phyloP scores from a whole-genome alignment of 208 protist species.

The Borovskyia barvae region DNA sequence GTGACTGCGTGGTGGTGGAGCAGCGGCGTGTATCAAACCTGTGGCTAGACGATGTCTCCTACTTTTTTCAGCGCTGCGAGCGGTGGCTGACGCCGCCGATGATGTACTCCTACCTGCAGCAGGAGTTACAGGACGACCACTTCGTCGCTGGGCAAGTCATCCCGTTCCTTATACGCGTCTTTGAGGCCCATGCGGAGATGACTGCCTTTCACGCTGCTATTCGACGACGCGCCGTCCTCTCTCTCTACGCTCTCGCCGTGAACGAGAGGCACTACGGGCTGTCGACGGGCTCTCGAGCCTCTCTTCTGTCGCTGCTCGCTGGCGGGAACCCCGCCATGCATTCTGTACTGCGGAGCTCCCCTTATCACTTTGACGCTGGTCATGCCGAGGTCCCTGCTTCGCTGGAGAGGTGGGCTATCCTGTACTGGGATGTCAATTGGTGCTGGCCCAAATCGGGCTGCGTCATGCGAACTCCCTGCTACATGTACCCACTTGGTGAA shows the following conservation, averaged over 20 bases:
- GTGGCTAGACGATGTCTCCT: constrained; percentile 89
- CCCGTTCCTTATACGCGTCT: constrained; percentile 62
- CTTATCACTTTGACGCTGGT: not conserved
- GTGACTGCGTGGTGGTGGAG: constrained; percentile 84
- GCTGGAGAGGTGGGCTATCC: constrained; percentile 37
- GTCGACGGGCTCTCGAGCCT: constrained; percentile 37
- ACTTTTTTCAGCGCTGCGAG: constrained; percentile 77
- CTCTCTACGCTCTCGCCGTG: constrained; percentile 50
- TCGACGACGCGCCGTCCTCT: constrained; percentile 49
- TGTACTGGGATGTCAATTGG: constrained; percentile 65
- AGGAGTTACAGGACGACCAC: constrained; percentile 74
- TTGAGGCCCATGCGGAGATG: constrained; percentile 31
- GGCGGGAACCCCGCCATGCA: constrained; percentile 40
- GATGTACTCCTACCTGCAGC: constrained; percentile 82
- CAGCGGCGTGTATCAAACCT: constrained; percentile 74
- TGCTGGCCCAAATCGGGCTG: constrained; percentile 84
- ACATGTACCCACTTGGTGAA: constrained; percentile 27
- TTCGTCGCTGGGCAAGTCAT: constrained; percentile 73
- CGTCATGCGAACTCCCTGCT: constrained; percentile 40
- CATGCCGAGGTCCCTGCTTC: constrained; percentile 9
- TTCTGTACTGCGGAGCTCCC: constrained; percentile 27
- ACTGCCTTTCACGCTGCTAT: constrained; percentile 43
- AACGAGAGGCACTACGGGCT: constrained; percentile 74
- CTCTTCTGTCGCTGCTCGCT: constrained; percentile 36
- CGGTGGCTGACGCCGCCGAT: constrained; percentile 71